Percentiles rank a stretch among this genome's conserved stretches.
phyloP scores from a whole-genome alignment of 306 rosid species.

The Acacia acuminata region DNA sequence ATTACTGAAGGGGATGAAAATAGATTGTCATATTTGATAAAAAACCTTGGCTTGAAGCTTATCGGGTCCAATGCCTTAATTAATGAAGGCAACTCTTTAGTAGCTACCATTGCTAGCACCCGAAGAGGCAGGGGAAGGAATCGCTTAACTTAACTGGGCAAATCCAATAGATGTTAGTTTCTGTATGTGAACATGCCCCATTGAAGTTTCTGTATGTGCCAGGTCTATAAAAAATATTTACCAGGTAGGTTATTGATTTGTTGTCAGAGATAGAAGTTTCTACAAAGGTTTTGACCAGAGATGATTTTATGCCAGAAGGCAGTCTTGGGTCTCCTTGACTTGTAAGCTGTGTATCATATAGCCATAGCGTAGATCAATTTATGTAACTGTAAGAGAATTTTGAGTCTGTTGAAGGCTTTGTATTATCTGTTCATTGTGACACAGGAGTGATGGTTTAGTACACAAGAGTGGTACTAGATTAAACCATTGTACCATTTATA shows the following conservation, averaged over 20 bases:
- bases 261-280: slow-evolving; percentile 24
- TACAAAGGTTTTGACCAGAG: slow-evolving; percentile 17
- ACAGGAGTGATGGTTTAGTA: slow-evolving; percentile 22
- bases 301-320: slow-evolving; percentile 7
- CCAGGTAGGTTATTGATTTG: slow-evolving; percentile 31
- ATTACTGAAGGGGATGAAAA: slow-evolving; percentile 57
- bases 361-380: slow-evolving; percentile 22
- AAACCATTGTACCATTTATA: slow-evolving; percentile 21
- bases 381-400: slow-evolving; percentile 34
- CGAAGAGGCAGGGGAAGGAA: no score
- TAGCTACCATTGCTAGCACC: no score
- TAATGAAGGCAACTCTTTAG: no score
- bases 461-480: not conserved
- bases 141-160: no score
- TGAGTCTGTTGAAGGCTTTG: slow-evolving; percentile 22
- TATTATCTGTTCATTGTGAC: slow-evolving; percentile 21
- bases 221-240: slow-evolving; percentile 25
- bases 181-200: no score
- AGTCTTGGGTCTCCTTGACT: slow-evolving; percentile 24
- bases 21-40: no score
- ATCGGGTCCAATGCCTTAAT: no score
- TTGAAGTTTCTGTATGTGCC: slow-evolving; percentile 9
- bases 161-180: no score
- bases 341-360: slow-evolving; percentile 17
- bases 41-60: no score